Percentiles rank a stretch among this genome's conserved stretches.
These are phyloP conservation scores for Aquilaria malaccensis DNA, from an alignment of 345 rosid species.

Conservation along the genomic window DNA sequence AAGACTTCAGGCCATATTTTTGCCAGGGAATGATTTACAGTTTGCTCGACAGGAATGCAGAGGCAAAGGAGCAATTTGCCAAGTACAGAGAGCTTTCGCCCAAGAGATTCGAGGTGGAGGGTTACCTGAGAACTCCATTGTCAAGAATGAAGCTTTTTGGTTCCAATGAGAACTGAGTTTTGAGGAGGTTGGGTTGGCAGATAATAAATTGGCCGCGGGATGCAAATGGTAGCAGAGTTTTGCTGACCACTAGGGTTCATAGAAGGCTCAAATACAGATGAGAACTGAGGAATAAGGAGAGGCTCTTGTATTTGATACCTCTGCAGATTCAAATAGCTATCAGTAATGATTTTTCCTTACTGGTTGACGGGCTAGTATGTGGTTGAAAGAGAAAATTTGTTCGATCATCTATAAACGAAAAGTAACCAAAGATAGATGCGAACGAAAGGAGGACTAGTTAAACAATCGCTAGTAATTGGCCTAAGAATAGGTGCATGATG, in stretches of 20 bases:
- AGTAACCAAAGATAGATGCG: too few relatives aligned
- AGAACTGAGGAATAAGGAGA: too few relatives aligned
- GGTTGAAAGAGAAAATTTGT: too few relatives aligned
- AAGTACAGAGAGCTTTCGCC: slow-evolving; percentile 79
- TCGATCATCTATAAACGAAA: too few relatives aligned
- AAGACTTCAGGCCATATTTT: slow-evolving; percentile 75
- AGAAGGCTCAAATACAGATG: too few relatives aligned
- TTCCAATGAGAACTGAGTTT: slow-evolving; percentile 41
- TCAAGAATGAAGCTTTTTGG: slow-evolving; percentile 75
- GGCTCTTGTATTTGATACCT: too few relatives aligned
- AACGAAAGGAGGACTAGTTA: too few relatives aligned
- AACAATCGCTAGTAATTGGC: too few relatives aligned
- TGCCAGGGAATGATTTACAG: slow-evolving; percentile 81
- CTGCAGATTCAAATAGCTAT: too few relatives aligned
- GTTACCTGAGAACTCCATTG: slow-evolving; percentile 60
- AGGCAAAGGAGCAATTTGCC: slow-evolving; percentile 72
- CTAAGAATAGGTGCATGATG: too few relatives aligned
- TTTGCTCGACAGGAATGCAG: slow-evolving; percentile 63
- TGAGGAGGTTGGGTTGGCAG: slow-evolving; percentile 1
- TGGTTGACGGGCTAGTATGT: too few relatives aligned
- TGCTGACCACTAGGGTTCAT: background rate
- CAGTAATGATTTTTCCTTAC: too few relatives aligned
- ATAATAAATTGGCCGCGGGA: slow-evolving; percentile 11
- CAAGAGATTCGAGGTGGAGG: slow-evolving; percentile 65
- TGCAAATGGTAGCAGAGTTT: background rate